These are phyloP conservation scores for Toxoplasma gondii DNA, from an alignment of 169 alveolate genomes.

Conservation along the genomic window DNA sequence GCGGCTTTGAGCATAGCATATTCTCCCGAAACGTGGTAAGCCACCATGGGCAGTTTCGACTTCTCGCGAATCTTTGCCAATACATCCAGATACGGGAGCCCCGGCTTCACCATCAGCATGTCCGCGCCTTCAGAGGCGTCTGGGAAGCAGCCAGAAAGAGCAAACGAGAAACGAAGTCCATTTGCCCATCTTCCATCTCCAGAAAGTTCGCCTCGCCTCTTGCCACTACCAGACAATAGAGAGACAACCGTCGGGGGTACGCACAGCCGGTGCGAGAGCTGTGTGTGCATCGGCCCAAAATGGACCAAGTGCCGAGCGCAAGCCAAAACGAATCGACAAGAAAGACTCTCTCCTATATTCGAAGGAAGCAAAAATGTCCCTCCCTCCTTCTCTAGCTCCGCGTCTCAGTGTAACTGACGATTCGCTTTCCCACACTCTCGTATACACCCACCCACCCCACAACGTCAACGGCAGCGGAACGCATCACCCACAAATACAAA, in stretches of 20 bases:
- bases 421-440: no score
- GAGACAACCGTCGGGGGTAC: neutral
- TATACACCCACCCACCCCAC: no score
- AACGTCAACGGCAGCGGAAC: no score
- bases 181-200: neutral
- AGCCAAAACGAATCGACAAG: no score
- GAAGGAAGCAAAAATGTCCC: no score
- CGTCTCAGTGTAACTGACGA: no score
- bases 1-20: slow-evolving; percentile 83
- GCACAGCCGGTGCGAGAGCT: no score
- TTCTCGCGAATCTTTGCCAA: slow-evolving; percentile 72
- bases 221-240: neutral
- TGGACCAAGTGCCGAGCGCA: no score
- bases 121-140: slow-evolving; percentile 87
- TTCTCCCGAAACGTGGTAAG: slow-evolving; percentile 86
- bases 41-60: slow-evolving; percentile 75
- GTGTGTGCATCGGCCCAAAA: no score
- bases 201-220: neutral
- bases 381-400: no score
- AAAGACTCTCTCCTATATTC: no score
- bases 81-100: slow-evolving; percentile 80
- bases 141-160: slow-evolving; percentile 32
- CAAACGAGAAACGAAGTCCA: neutral
- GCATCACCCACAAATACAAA: no score
- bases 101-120: slow-evolving; percentile 85